Conservation (phyloP, 768 basidiomycete species). For the Boletus rubescentipes region DNA sequence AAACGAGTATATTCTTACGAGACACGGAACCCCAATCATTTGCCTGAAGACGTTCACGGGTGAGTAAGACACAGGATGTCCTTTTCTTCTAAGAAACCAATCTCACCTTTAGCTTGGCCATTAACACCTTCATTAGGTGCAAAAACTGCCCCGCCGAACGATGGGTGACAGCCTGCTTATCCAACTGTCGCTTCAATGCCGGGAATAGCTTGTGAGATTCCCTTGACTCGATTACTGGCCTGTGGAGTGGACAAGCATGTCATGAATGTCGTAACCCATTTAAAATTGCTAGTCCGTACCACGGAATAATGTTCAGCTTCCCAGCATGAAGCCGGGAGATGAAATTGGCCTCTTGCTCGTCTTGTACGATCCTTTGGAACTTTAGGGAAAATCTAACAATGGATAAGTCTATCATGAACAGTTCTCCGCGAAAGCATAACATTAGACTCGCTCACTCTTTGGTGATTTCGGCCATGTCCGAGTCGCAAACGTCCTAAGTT, state of each 20-base stretch:
- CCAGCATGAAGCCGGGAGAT: slow-evolving; percentile 60
- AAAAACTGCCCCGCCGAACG: slow-evolving; percentile 53
- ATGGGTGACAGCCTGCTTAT: slow-evolving; percentile 50
- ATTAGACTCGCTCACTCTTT: slow-evolving; percentile 43
- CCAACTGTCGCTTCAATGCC: slow-evolving; percentile 44
- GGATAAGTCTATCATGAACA: neutral
- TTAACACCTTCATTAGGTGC: slow-evolving; percentile 56
- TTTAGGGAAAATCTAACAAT: slow-evolving; percentile 50
- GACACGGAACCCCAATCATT: slow-evolving; percentile 68
- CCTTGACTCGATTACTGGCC: slow-evolving; percentile 59
- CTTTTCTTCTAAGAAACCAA: neutral
- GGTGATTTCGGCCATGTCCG: slow-evolving; percentile 57
- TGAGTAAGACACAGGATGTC: neutral
- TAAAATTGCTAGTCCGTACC: slow-evolving; percentile 29
- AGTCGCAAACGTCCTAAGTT: slow-evolving; percentile 60
- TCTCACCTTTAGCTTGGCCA: slow-evolving; percentile 66
- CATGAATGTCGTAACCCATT: neutral
- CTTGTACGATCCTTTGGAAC: slow-evolving; percentile 60
- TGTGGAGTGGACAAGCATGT: neutral
- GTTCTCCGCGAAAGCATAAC: too few species aligned
- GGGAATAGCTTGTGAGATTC: slow-evolving; percentile 60
- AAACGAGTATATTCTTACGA: slow-evolving; percentile 37
- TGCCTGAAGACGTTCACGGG: slow-evolving; percentile 28
- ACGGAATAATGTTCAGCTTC: slow-evolving; percentile 56
- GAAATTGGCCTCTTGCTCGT: slow-evolving; percentile 62